Evolutionary conservation across 345 rosid species (phyloP), one percentile per base, ranked within the genome.

Genomic region (Orychophragmus violaceus): DNA sequence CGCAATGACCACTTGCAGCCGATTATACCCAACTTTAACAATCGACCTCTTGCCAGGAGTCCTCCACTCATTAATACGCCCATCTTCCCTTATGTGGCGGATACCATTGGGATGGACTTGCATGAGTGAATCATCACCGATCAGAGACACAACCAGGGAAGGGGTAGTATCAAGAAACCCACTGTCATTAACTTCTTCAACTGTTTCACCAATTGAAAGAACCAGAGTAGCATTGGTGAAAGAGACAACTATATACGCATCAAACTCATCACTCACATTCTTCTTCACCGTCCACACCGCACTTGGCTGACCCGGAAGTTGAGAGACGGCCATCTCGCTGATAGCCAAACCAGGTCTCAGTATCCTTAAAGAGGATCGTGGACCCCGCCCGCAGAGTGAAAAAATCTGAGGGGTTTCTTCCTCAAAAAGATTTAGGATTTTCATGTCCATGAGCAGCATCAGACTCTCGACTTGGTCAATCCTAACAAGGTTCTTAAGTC

Each of bases 251-350:
- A 94, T 94, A 62, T 90, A 94, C 0, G 99, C 99, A 78, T 94
- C 99, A 74, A 94, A 94, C 69, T 86, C 99, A 79, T 94, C 99
- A 63, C 69, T 84, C 29, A 76, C 76, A 63, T 81, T 94, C 85
- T 90, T 94, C 71, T 88, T 94, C 75, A 94, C 99, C 9, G 99
- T 94, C 99, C 99, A 94, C 39, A 90, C 97, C 23, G 99, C 99
- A 87, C 95, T 94, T 3, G 99, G 99, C 51, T 90, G 84, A 62
- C 97, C 99, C 66, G 99, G 99, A 78, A 94, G 99, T 89, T 83
- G 96, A 27, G 99, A 94, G 50, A 90, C 99, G 51, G 96, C 99
- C 97, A 90, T 94, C 81, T 94, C 99, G 50, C 86, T 84, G 59
- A 94, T 81, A 39, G 99, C 99, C 81, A 94, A 81, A 45, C 99